A percentile compares a stretch with the other conserved stretches of the same genome.
Evolutionary conservation across 208 protist species (phyloP).

Genomic region (Trypanosoma platydactyli): DNA sequence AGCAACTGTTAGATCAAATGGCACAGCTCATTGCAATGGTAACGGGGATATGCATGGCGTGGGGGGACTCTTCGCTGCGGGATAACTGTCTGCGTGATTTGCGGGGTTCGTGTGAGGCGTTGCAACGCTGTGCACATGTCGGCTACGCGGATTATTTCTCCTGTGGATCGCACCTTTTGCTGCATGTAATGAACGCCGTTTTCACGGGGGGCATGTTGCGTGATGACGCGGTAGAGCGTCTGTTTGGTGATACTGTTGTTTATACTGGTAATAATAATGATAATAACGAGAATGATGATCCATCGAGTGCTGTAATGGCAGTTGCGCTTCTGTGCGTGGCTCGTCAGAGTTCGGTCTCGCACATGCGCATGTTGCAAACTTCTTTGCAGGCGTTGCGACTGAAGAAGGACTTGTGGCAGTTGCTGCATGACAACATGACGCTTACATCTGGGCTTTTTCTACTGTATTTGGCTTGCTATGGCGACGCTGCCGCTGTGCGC

Average conservation of each 20-base stretch:
- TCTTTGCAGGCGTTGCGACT: slow-evolving; percentile 1
- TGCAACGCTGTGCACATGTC: slow-evolving; percentile 14
- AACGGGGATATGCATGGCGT: slow-evolving; percentile 7
- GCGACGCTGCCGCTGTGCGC: slow-evolving; percentile 4
- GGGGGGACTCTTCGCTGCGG: slow-evolving; percentile 13
- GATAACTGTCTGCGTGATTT: slow-evolving; percentile 13
- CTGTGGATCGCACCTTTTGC: background rate
- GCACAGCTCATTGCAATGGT: background rate
- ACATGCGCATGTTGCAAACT: background rate
- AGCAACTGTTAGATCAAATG: background rate
- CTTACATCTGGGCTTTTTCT: slow-evolving; percentile 10
- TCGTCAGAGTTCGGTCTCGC: background rate
- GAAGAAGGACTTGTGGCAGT: background rate
- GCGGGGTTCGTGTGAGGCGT: slow-evolving; percentile 12
- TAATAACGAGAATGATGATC: background rate
- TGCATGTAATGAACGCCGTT: slow-evolving; percentile 9
- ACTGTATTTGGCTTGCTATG: slow-evolving; percentile 4
- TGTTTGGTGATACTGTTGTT: background rate
- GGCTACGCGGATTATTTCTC: background rate
- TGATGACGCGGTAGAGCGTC: background rate
- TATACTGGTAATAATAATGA: background rate
- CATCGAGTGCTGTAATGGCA: slow-evolving; percentile 6
- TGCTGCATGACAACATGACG: background rate
- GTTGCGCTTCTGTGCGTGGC: slow-evolving; percentile 19
- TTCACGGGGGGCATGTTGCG: background rate